Conservation (phyloP, 495 filamentous ascomycete species). For the Annulohypoxylon maeteangense region DNA sequence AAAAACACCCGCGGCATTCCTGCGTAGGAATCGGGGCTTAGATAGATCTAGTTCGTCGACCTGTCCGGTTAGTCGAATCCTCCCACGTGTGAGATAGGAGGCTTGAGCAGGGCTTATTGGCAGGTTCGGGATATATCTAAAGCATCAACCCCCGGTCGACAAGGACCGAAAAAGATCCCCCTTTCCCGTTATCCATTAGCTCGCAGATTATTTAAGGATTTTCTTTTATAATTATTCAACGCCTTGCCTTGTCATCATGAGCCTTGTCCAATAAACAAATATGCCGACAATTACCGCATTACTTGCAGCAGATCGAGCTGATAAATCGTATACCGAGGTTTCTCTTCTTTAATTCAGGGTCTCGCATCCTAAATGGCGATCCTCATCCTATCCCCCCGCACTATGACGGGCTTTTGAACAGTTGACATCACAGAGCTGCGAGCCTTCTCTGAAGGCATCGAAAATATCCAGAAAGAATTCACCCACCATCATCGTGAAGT, state of each 20-base stretch:
- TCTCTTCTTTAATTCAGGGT: neutral
- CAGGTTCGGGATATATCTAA: conserved; percentile 20
- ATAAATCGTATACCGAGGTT: neutral
- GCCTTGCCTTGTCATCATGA: conserved; percentile 1
- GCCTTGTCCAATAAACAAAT: conserved; percentile 21
- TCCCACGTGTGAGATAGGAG: conserved; percentile 24
- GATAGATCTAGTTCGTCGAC: conserved; percentile 9
- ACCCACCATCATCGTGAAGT: neutral
- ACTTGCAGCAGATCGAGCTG: conserved; percentile 9
- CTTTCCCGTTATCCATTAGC: conserved; percentile 13
- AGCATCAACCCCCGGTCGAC: conserved; percentile 19
- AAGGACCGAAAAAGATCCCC: conserved; percentile 11
- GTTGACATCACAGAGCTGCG: neutral
- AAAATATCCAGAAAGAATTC: neutral
- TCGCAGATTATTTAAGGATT: neutral
- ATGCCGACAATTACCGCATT: conserved; percentile 38
- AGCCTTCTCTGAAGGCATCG: neutral
- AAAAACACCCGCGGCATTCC: neutral
- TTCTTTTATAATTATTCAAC: neutral
- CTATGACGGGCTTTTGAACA: neutral
- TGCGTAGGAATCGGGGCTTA: conserved; percentile 8
- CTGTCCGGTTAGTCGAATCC: conserved; percentile 21
- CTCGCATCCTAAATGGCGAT: conserved; percentile 8
- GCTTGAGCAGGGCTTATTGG: conserved; percentile 23
- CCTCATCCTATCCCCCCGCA: conserved; percentile 13